Percentiles rank a stretch among this genome's conserved stretches.
These are phyloP conservation scores for Dipteronia dyeriana DNA, from an alignment of 345 rosid genomes.

Conservation along the genomic window DNA sequence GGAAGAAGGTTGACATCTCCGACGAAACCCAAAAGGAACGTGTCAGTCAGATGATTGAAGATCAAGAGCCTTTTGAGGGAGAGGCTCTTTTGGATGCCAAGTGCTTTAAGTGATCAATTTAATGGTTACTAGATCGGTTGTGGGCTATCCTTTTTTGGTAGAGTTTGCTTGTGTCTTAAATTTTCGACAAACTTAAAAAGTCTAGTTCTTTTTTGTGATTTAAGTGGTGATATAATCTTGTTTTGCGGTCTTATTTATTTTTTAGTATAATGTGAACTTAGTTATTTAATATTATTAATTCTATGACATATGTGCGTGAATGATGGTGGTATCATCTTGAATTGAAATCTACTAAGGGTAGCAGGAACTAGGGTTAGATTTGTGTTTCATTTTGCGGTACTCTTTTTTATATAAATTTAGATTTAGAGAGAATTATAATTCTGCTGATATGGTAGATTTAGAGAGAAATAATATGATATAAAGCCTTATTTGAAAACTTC, in stretches of 20 bases:
- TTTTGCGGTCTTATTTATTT: background rate
- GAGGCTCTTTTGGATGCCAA: slow-evolving; percentile 94
- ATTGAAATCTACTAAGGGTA: no score
- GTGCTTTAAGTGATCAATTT: slow-evolving; percentile 76
- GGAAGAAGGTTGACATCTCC: slow-evolving; percentile 81
- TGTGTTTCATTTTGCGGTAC: no score
- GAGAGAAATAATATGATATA: no score
- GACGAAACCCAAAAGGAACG: slow-evolving; percentile 94
- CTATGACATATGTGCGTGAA: background rate
- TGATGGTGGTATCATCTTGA: no score
- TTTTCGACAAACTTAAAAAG: background rate
- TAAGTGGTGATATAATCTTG: background rate
- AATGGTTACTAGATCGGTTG: background rate
- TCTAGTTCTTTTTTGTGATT: slow-evolving; percentile 5
- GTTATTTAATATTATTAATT: background rate
- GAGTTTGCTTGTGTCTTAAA: slow-evolving; percentile 18
- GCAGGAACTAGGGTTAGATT: no score
- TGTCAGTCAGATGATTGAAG: slow-evolving; percentile 94
- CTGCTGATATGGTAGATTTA: no score
- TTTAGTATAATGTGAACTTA: background rate
- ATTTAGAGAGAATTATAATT: no score
- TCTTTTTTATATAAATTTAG: no score
- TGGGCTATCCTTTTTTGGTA: slow-evolving; percentile 7
- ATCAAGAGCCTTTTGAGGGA: slow-evolving; percentile 89
- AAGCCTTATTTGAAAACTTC: no score